These are phyloP conservation scores for Dictyostelium purpureum DNA, from an alignment of 78 protist genomes.

Conservation along the genomic window DNA sequence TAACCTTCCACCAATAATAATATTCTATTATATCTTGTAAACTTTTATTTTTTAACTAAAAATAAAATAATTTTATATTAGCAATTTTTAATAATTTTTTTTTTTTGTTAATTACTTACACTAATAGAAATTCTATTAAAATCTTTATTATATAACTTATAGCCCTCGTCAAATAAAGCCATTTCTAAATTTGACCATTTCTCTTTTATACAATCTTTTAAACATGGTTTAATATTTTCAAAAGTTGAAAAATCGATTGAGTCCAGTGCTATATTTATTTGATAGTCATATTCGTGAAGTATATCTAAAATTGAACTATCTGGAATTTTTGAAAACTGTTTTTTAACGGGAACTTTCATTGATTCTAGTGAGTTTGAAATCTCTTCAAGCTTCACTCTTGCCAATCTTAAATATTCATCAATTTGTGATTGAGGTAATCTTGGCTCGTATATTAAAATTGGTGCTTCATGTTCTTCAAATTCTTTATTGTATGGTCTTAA, in stretches of 20 bases:
- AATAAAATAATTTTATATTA: neutral
- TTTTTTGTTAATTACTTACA: no score
- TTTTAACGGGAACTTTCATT: neutral
- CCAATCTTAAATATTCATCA: neutral
- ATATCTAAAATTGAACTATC: constrained; percentile 6
- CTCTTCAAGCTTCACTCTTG: neutral
- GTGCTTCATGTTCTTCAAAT: constrained; percentile 1
- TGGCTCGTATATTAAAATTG: constrained; percentile 24
- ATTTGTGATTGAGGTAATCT: neutral
- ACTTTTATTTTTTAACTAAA: neutral
- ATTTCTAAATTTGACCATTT: neutral
- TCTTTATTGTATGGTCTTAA: neutral
- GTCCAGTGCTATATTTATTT: neutral
- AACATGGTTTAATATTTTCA: constrained; percentile 8
- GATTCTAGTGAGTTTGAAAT: neutral
- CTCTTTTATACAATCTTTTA: neutral
- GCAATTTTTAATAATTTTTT: neutral
- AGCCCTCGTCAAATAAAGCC: neutral
- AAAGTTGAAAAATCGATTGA: constrained; percentile 46
- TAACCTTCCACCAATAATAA: constrained; percentile 9
- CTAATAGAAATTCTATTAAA: neutral
- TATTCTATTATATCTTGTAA: constrained; percentile 5
- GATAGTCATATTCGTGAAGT: constrained; percentile 16
- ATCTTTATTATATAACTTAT: neutral
- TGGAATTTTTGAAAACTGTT: constrained; percentile 6